A percentile compares a stretch with the other conserved stretches of the same genome.
These are phyloP conservation scores for Drosera spatulata DNA, from an alignment of 179 eudicot species.

Conservation along the genomic window DNA sequence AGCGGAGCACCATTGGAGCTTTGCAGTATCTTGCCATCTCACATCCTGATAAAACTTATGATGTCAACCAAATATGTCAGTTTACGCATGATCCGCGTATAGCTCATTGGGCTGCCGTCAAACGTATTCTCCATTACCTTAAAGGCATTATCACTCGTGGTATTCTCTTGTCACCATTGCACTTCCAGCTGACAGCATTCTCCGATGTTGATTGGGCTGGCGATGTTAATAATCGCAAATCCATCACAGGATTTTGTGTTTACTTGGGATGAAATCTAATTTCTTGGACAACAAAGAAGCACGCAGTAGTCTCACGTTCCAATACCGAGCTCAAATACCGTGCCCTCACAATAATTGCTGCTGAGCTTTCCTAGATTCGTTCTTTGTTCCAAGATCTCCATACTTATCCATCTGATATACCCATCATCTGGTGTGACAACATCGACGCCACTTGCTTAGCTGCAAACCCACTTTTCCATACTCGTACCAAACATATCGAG, in stretches of 20 bases:
- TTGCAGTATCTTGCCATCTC: conserved; percentile 1
- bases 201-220: background rate
- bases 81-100: background rate
- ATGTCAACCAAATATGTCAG: background rate
- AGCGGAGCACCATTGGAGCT: background rate
- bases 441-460: background rate
- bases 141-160: conserved; percentile 1
- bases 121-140: background rate
- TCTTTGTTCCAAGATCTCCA: background rate
- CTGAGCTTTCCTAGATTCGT: background rate
- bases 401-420: background rate
- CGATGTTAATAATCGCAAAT: background rate
- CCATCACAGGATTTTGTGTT: background rate
- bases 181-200: background rate
- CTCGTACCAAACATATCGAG: background rate
- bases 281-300: background rate
- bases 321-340: background rate
- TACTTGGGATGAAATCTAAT: background rate
- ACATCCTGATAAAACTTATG: background rate
- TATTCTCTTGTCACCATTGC: background rate
- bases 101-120: background rate
- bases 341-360: background rate
- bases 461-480: background rate
- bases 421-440: background rate
- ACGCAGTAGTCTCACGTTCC: background rate